These are phyloP conservation scores for Zygosaccharomyces lentus DNA, from an alignment of 805 yeast genomes.

Conservation along the genomic window DNA sequence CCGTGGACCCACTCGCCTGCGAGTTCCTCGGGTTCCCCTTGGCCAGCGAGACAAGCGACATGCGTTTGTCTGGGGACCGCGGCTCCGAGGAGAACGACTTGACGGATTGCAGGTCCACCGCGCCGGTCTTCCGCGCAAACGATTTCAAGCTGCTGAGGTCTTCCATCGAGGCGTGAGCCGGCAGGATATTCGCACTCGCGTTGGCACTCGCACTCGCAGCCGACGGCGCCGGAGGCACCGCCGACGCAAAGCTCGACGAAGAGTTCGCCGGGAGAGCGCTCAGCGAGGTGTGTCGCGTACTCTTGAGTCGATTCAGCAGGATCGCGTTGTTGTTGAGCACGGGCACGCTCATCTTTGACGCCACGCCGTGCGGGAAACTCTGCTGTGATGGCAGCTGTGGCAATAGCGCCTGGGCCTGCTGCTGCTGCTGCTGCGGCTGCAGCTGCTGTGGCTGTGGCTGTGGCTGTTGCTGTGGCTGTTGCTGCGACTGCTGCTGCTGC, in stretches of 20 bases:
- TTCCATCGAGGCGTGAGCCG: slow-evolving; percentile 10
- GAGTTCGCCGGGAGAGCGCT: slow-evolving; percentile 25
- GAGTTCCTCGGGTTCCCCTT: slow-evolving; percentile 6
- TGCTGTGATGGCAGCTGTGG: slow-evolving; percentile 6
- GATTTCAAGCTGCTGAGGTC: slow-evolving; percentile 23
- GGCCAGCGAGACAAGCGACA: slow-evolving; percentile 20
- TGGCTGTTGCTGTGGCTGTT: slow-evolving; percentile 2
- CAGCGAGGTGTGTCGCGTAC: slow-evolving; percentile 33
- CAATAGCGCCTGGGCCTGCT: slow-evolving; percentile 1
- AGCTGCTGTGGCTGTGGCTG: slow-evolving; percentile 7
- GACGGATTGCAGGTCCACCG: slow-evolving; percentile 25
- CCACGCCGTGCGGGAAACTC: slow-evolving; percentile 24
- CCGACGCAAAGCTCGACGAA: slow-evolving; percentile 3
- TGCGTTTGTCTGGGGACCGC: slow-evolving; percentile 29
- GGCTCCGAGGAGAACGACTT: slow-evolving; percentile 24
- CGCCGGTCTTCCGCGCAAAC: slow-evolving; percentile 10
- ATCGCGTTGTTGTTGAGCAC: slow-evolving; percentile 27
- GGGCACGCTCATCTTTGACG: slow-evolving; percentile 34
- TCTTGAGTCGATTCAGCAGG: slow-evolving; percentile 27
- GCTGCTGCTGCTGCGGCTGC: slow-evolving; percentile 8
- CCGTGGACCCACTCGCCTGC: not conserved
- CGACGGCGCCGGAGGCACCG: slow-evolving; percentile 7
- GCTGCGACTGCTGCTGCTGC: slow-evolving; percentile 5
- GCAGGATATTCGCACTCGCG: slow-evolving; percentile 6
- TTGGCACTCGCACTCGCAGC: slow-evolving; percentile 9